A percentile compares a stretch with the other conserved stretches of the same genome.
phyloP scores from a whole-genome alignment of 768 basidiomycete genomes.

The Pilatotrama ljubarskyi region DNA sequence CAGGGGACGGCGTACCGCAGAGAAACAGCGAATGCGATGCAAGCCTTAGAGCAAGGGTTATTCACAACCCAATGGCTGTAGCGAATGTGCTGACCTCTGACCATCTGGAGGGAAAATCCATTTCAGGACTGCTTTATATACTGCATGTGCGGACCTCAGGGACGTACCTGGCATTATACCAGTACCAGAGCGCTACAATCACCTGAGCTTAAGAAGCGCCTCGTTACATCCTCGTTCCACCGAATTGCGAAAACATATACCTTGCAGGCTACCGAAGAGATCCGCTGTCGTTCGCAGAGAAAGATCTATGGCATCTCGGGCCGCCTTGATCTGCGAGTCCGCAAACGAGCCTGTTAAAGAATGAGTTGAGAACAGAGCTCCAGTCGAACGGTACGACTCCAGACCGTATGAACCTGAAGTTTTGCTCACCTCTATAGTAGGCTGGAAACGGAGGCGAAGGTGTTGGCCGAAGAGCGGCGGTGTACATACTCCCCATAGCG shows the following conservation, averaged over 20 bases:
- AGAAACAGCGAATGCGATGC: slow-evolving; percentile 54
- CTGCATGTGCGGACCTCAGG: background rate
- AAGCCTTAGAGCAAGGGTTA: slow-evolving; percentile 45
- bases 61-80: background rate
- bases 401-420: background rate
- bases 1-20: slow-evolving; percentile 63
- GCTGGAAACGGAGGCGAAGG: slow-evolving; percentile 34
- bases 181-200: slow-evolving; percentile 71
- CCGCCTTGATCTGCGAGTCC: slow-evolving; percentile 59
- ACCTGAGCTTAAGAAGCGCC: slow-evolving; percentile 47
- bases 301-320: slow-evolving; percentile 50
- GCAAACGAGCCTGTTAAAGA: slow-evolving; percentile 59
- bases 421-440: background rate
- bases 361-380: slow-evolving; percentile 44
- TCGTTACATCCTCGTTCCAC: background rate
- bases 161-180: slow-evolving; percentile 61
- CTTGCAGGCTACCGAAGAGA: slow-evolving; percentile 62
- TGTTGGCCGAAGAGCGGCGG: slow-evolving; percentile 61
- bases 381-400: slow-evolving; percentile 21
- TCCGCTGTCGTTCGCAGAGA: slow-evolving; percentile 52
- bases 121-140: background rate
- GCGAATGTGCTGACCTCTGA: slow-evolving; percentile 51
- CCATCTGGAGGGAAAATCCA: slow-evolving; percentile 48
- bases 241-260: slow-evolving; percentile 33
- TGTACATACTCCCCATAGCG: slow-evolving; percentile 75